Evolutionary conservation across 495 filamentous ascomycete genomes (phyloP).

Genomic region (Cercophora scortea): DNA sequence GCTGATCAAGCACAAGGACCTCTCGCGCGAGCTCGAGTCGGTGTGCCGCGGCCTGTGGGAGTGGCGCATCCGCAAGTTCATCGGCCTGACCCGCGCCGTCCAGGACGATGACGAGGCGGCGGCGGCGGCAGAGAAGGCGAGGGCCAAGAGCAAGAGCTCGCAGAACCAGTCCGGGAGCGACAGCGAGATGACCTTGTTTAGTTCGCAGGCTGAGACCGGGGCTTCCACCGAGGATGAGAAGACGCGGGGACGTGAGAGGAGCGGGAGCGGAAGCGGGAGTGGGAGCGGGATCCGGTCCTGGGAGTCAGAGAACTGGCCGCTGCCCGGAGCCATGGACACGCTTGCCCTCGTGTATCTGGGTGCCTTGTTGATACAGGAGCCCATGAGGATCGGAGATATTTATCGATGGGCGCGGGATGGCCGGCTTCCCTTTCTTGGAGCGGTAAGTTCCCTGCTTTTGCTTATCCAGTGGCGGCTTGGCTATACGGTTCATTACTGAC

Average conservation of each 20-base stretch:
- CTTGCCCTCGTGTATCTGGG: slow-evolving; percentile 39
- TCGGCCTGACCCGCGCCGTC: slow-evolving; percentile 13
- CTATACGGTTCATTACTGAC: background rate
- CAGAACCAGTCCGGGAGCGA: background rate
- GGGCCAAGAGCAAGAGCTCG: background rate
- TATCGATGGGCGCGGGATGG: slow-evolving; percentile 33
- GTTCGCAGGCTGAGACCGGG: slow-evolving; percentile 25
- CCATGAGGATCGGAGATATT: slow-evolving; percentile 37
- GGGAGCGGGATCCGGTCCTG: slow-evolving; percentile 13
- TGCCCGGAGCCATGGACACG: slow-evolving; percentile 33
- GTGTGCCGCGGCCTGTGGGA: slow-evolving; percentile 47
- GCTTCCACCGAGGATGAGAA: background rate
- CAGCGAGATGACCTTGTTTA: slow-evolving; percentile 23
- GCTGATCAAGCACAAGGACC: slow-evolving; percentile 35
- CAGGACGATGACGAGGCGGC: slow-evolving; percentile 5
- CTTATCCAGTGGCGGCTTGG: background rate
- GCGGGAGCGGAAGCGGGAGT: background rate
- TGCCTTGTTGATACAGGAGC: slow-evolving; percentile 33
- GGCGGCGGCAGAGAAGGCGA: too few relatives aligned
- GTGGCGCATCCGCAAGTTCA: slow-evolving; percentile 33
- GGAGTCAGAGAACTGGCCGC: slow-evolving; percentile 26
- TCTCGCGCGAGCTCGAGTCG: slow-evolving; percentile 36
- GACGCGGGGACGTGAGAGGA: background rate
- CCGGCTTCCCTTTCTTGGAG: slow-evolving; percentile 31
- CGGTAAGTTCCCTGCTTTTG: slow-evolving; percentile 22